A percentile compares a stretch with the other conserved stretches of the same genome.
These are phyloP conservation scores for Chlamydomonas sp. DNA, from an alignment of 139 green algal species.

Conservation along the genomic window DNA sequence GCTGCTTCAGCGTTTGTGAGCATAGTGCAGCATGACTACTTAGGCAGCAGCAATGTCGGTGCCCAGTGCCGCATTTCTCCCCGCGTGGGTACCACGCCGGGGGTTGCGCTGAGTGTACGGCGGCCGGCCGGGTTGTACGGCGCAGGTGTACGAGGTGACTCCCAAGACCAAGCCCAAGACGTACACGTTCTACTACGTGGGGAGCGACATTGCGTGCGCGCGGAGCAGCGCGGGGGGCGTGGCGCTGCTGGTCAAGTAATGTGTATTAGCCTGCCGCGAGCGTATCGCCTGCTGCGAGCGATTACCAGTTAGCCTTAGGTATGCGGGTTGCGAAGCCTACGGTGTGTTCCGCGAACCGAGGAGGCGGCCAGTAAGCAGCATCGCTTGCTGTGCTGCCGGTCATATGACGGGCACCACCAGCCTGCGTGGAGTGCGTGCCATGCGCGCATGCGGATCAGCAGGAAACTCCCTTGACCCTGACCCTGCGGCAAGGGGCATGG, in stretches of 20 bases:
- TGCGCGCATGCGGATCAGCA: too few species aligned
- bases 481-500: too few species aligned
- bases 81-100: not conserved
- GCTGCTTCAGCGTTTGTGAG: not conserved
- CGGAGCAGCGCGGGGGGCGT: slow-evolving; percentile 51
- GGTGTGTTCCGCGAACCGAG: too few species aligned
- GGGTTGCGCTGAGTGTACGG: not conserved
- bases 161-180: slow-evolving; percentile 59
- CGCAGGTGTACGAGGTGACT: slow-evolving; percentile 44
- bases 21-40: too few species aligned
- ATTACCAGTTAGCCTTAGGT: too few species aligned
- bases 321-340: too few species aligned
- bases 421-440: too few species aligned
- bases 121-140: not conserved
- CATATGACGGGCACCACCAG: too few species aligned
- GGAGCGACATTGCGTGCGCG: slow-evolving; percentile 23
- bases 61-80: not conserved
- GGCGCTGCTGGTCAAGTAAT: slow-evolving; percentile 43
- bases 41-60: too few species aligned
- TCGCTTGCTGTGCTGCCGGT: too few species aligned
- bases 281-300: not conserved
- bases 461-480: too few species aligned
- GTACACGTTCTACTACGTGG: slow-evolving; percentile 53
- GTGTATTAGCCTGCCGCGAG: not conserved
- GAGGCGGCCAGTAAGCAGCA: too few species aligned